Evolutionary conservation across 495 filamentous ascomycete genomes (phyloP), one percentile per base, ranked within the genome.

Genomic region (Talaromyces stipitatus): DNA sequence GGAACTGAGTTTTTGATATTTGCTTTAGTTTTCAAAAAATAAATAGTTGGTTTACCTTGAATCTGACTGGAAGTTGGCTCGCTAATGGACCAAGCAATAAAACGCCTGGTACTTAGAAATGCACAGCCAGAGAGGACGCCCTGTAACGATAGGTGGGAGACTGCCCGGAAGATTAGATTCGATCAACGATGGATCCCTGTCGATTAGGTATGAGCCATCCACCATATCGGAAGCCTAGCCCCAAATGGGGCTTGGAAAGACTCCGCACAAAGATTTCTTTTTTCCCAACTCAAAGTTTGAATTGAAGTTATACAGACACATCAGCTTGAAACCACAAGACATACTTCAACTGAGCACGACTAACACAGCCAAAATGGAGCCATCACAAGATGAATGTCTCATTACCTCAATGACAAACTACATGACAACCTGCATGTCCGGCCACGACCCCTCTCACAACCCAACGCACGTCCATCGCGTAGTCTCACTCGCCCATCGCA

Each of bases 391-490:
- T 48, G 45, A 26, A 14, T 0, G 20, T 3, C 45, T 26, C 45
- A 48, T 48, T 20, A 62, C 14, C 73, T 84, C 51, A 71, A 75
- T 84, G 58, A 78, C 74, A 22, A 61, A 66, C 50, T 87, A 85
- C 64, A 83, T 89, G 24, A 72, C 78, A 58, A 62, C 72, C 10
- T 91, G 87, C 78, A 96, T 96, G 91, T 73, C 82, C 36, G 71
- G 78, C 46, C 89, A 89, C 71, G 94, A 97, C 71, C 81, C 82
- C 20, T 92, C 89, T 5, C 94, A 97, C 74, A 87, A 95, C 74
- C 91, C 84, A 72, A 69, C 76, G 36, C 92, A 97, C 69, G 87
- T 97, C 57, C 69, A 84, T 55, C 86, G 94, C 36, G 92, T 97
- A 28, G 72, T 88, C 6, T 70, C 79, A 12, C 80, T 96, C 7